Evolutionary conservation across 257 asterid species (phyloP), one percentile per base, ranked within the genome.

Genomic region (Penstemon barbatus): DNA sequence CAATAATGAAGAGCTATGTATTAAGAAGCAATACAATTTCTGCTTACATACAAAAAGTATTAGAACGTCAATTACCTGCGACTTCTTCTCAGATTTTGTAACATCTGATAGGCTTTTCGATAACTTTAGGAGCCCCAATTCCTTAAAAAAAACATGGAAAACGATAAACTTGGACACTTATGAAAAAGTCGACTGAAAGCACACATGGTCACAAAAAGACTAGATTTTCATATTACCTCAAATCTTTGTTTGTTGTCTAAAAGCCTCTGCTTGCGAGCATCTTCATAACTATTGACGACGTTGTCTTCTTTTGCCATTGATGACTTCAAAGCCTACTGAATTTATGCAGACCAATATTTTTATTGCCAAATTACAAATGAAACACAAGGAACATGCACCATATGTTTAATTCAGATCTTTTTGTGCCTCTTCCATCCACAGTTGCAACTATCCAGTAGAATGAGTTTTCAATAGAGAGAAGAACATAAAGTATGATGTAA

Each of bases 191-290:
- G 2, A 25, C 33, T 1, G 33, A 25, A 25, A 25, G 2, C 2
- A 25, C 2, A 25, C 33, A 25, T 25, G 33, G 33, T 25, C 33
- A 25, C 33, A 25, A 2, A 25, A 25, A 25, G 33, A 25, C 33
- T 25, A 25, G 33, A 25, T 25, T 55, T 15, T 44, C 25, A 39
- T 41, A 15, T 43, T 80, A 90, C 97, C 95, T 91, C 88, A 64
- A 91, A 73, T 78, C 87, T 79, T 80, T 75, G 82, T 65, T 88
- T 82, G 70, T 91, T 91, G 59, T 91, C 88, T 12, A 88, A 48
- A 58, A 89, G 87, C 80, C 91, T 85, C 81, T 84, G 91, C 77
- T 81, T 82, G 6, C 97, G 91, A 68, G 74, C 80, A 52, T 85
- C 89, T 76, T 91, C 97, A 40, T 91, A 91, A 67, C 73, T 76